These are phyloP conservation scores for Neurospora tetrasperma DNA, from an alignment of 495 filamentous ascomycete species.

Conservation along the genomic window DNA sequence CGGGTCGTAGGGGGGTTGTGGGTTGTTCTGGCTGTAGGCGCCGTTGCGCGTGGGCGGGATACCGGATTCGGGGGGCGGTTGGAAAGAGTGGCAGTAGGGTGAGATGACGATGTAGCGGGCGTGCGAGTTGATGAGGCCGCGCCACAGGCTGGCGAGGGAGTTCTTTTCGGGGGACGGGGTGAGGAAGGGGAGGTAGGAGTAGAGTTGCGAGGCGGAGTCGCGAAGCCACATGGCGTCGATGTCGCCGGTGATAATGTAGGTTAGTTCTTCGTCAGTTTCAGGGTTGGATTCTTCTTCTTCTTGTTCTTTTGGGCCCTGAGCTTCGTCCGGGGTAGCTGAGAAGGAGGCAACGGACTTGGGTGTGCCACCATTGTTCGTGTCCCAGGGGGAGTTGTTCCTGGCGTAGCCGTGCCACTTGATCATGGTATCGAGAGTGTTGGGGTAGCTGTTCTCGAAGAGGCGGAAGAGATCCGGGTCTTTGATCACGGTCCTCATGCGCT, in stretches of 20 bases:
- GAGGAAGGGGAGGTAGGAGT: constrained; percentile 47
- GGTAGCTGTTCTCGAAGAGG: constrained; percentile 51
- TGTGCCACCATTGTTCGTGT: not conserved
- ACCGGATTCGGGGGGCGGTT: constrained; percentile 45
- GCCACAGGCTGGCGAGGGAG: constrained; percentile 48
- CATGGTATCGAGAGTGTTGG: constrained; percentile 53
- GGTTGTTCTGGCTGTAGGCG: constrained; percentile 37
- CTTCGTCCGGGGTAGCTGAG: not conserved
- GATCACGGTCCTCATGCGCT: constrained; percentile 35
- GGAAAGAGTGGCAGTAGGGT: constrained; percentile 54
- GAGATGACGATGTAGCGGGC: constrained; percentile 46
- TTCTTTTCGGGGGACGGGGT: constrained; percentile 38
- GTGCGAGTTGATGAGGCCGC: constrained; percentile 51
- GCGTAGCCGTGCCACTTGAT: constrained; percentile 51
- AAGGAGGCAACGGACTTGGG: not conserved
- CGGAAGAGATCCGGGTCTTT: constrained; percentile 49
- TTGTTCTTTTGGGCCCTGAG: constrained; percentile 14
- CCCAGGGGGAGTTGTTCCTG: constrained; percentile 1
- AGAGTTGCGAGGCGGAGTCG: constrained; percentile 52
- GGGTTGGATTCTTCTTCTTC: constrained; percentile 14
- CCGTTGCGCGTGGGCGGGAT: constrained; percentile 38
- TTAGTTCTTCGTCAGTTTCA: constrained; percentile 48
- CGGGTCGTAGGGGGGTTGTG: constrained; percentile 39
- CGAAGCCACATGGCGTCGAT: constrained; percentile 61
- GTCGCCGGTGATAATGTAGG: constrained; percentile 55